These are phyloP conservation scores for Flueggea neowawraea DNA, from an alignment of 441 rosid genomes.

Conservation along the genomic window DNA sequence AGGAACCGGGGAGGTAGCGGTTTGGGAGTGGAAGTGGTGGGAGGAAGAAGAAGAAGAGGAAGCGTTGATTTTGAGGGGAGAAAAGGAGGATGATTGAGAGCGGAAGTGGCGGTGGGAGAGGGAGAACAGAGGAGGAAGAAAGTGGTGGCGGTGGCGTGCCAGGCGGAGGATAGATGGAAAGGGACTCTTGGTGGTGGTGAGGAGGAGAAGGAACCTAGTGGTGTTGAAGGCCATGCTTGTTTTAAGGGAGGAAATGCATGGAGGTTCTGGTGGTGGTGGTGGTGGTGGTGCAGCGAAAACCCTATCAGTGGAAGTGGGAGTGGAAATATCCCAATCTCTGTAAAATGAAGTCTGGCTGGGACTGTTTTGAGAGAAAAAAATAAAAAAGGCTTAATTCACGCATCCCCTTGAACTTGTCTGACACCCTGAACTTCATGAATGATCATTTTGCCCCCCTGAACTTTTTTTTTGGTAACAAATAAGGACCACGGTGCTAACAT, in stretches of 20 bases:
- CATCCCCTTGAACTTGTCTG: too few relatives aligned
- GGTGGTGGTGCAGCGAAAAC: slow-evolving; percentile 6
- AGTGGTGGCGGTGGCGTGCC: slow-evolving; percentile 15
- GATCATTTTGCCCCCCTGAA: too few relatives aligned
- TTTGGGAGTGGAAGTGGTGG: background rate
- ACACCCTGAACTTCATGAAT: too few relatives aligned
- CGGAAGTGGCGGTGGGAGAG: slow-evolving; percentile 15
- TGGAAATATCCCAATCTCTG: too few relatives aligned
- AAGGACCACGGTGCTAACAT: too few relatives aligned
- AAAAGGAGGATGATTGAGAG: slow-evolving; percentile 6
- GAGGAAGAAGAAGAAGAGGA: slow-evolving; percentile 14
- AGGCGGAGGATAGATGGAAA: slow-evolving; percentile 13
- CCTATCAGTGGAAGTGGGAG: slow-evolving; percentile 5
- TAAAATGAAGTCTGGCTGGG: too few relatives aligned
- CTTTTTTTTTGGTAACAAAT: too few relatives aligned
- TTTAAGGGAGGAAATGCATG: slow-evolving; percentile 1
- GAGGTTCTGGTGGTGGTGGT: background rate
- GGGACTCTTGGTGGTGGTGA: slow-evolving; percentile 38
- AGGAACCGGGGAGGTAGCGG: slow-evolving; percentile 11
- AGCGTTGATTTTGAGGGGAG: slow-evolving; percentile 15
- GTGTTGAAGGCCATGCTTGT: slow-evolving; percentile 45
- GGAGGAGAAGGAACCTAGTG: slow-evolving; percentile 56
- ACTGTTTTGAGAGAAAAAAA: too few relatives aligned
- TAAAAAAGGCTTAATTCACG: too few relatives aligned
- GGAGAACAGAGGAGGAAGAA: slow-evolving; percentile 1